A percentile compares a stretch with the other conserved stretches of the same genome.
These are phyloP conservation scores for Globisporangium viniferum DNA, from an alignment of 352 stramenopile genomes.

Conservation along the genomic window DNA sequence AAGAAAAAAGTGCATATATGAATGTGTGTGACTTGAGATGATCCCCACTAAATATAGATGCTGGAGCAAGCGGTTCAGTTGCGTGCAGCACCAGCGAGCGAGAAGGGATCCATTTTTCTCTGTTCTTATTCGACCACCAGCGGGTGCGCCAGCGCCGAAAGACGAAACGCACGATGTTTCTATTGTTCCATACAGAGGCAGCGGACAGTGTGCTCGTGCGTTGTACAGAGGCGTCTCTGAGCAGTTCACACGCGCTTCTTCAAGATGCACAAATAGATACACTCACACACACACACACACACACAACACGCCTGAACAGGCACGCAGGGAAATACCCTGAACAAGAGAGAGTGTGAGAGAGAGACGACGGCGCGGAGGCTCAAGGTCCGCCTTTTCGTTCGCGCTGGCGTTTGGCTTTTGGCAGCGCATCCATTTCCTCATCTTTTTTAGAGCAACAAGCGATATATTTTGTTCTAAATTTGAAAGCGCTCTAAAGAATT, in stretches of 20 bases:
- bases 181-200: not conserved
- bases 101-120: slow-evolving; percentile 7
- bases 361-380: not conserved
- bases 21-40: not conserved
- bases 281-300: not conserved
- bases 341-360: no score
- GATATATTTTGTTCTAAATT: no score
- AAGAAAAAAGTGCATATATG: not conserved
- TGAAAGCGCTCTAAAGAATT: no score
- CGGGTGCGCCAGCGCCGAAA: no score
- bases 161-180: not conserved
- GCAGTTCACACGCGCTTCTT: not conserved
- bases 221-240: no score
- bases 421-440: no score
- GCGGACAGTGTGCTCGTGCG: not conserved
- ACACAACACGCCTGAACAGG: no score
- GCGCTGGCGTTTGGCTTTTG: no score
- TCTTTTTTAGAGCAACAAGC: no score
- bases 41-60: not conserved
- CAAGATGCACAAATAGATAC: not conserved
- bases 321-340: no score
- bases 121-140: slow-evolving; percentile 1
- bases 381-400: slow-evolving; percentile 1
- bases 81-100: not conserved
- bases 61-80: slow-evolving; percentile 1